These are phyloP conservation scores for Dendrocalamus sinicus DNA, from an alignment of 176 grass and related monocot species.

Conservation along the genomic window DNA sequence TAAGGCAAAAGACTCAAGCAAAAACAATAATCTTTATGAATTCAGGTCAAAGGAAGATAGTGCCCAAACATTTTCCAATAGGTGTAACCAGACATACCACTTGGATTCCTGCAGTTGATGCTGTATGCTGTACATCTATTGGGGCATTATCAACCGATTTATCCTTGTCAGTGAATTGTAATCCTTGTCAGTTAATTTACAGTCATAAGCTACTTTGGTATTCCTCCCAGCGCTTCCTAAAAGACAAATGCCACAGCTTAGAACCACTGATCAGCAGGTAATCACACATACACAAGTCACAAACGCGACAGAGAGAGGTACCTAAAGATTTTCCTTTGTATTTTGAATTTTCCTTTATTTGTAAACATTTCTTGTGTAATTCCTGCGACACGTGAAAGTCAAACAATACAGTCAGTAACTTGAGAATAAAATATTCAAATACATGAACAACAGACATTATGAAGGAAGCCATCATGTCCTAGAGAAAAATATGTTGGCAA, in stretches of 20 bases:
- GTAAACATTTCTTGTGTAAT: slow-evolving; percentile 65
- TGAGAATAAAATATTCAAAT: slow-evolving; percentile 22
- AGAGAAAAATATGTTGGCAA: slow-evolving; percentile 15
- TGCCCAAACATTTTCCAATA: neutral
- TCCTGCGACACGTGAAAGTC: slow-evolving; percentile 50
- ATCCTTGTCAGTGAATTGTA: slow-evolving; percentile 31
- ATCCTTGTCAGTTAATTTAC: slow-evolving; percentile 36
- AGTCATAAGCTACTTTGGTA: slow-evolving; percentile 25
- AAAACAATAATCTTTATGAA: slow-evolving; percentile 33
- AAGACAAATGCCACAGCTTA: slow-evolving; percentile 19
- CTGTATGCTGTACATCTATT: slow-evolving; percentile 32
- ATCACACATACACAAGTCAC: neutral
- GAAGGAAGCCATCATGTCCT: slow-evolving; percentile 12
- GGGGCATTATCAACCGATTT: slow-evolving; percentile 19
- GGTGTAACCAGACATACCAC: slow-evolving; percentile 45
- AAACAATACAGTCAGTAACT: slow-evolving; percentile 29
- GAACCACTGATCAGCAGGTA: neutral
- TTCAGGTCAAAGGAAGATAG: slow-evolving; percentile 26
- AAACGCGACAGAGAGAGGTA: slow-evolving; percentile 20
- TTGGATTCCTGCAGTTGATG: slow-evolving; percentile 39
- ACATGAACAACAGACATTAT: slow-evolving; percentile 3
- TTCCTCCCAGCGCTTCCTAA: slow-evolving; percentile 45
- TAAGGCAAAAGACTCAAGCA: neutral
- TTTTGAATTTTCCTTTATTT: slow-evolving; percentile 59
- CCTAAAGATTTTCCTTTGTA: slow-evolving; percentile 54